phyloP scores from a whole-genome alignment of 1,139 yeast genomes.

The Blastobotrys capitulatus region DNA sequence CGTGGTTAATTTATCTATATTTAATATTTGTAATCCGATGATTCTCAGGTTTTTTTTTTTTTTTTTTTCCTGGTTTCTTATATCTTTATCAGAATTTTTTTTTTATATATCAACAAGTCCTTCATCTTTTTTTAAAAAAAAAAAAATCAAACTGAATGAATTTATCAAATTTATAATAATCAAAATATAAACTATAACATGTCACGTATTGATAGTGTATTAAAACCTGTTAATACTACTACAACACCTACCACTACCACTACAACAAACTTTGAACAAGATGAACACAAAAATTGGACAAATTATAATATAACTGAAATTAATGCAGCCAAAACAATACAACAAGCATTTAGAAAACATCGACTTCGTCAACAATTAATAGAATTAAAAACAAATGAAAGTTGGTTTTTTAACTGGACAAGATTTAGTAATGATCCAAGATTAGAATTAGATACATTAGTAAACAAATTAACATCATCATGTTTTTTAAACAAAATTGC shows the following conservation, averaged over 20 bases:
- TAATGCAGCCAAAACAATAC: conserved; percentile 16
- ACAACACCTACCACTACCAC: neutral
- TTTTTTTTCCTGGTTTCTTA: too few relatives aligned
- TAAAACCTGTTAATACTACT: neutral
- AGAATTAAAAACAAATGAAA: conserved; percentile 14
- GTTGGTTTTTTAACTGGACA: conserved; percentile 22
- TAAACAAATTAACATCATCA: neutral
- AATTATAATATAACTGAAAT: neutral
- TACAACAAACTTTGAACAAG: neutral
- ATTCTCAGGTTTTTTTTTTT: too few relatives aligned
- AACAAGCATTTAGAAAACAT: conserved; percentile 18
- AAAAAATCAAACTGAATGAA: neutral
- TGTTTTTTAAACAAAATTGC: conserved; percentile 14
- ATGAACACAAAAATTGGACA: neutral
- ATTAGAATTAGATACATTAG: conserved; percentile 5
- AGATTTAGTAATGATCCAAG: conserved; percentile 5
- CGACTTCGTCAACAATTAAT: conserved; percentile 15
- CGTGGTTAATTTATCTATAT: too few relatives aligned
- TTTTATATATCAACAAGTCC: neutral
- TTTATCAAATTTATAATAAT: neutral
- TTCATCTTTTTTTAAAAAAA: neutral
- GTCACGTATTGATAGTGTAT: neutral
- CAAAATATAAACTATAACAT: neutral
- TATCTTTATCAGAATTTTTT: neutral
- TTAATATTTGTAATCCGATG: neutral